Evolutionary conservation across 768 basidiomycete genomes (phyloP).

Genomic region (Coprinopsis sp.): DNA sequence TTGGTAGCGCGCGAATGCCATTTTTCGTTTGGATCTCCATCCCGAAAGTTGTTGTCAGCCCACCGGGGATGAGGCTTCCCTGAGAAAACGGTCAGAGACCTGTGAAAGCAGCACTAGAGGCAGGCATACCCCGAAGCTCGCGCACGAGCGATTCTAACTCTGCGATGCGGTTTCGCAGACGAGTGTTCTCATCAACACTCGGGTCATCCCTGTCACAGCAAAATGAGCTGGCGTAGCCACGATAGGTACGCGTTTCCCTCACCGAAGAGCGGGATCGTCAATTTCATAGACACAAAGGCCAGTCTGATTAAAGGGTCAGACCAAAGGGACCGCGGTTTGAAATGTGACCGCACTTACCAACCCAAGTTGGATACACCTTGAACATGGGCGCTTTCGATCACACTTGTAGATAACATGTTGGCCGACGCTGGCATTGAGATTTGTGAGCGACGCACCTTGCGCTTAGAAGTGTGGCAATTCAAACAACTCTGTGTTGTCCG

Average conservation of each 20-base stretch:
- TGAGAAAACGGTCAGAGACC: conserved; percentile 22
- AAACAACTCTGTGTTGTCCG: conserved; percentile 85
- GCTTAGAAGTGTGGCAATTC: conserved; percentile 91
- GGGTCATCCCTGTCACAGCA: conserved; percentile 67
- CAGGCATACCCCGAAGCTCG: conserved; percentile 66
- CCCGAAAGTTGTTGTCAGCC: conserved; percentile 75
- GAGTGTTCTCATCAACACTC: conserved; percentile 79
- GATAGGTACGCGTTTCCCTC: conserved; percentile 14
- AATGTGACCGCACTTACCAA: conserved; percentile 45
- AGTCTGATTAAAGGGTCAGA: conserved; percentile 44
- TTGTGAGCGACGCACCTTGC: conserved; percentile 53
- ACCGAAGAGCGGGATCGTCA: conserved; percentile 83
- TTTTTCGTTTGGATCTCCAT: conserved; percentile 77
- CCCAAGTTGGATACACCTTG: conserved; percentile 85
- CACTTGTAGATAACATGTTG: conserved; percentile 46
- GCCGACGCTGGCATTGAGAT: conserved; percentile 12
- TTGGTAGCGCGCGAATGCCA: conserved; percentile 84
- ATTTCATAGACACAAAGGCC: conserved; percentile 95
- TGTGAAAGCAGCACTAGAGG: not conserved
- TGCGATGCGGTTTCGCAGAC: conserved; percentile 81
- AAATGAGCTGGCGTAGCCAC: conserved; percentile 7
- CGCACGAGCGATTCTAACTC: conserved; percentile 91
- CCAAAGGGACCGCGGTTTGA: conserved; percentile 8
- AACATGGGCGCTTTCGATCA: conserved; percentile 88
- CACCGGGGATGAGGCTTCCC: conserved; percentile 86